Percentiles rank a stretch among this genome's conserved stretches.
phyloP scores from a whole-genome alignment of 164 flowering plant species.

The Brasenia schreberi region DNA sequence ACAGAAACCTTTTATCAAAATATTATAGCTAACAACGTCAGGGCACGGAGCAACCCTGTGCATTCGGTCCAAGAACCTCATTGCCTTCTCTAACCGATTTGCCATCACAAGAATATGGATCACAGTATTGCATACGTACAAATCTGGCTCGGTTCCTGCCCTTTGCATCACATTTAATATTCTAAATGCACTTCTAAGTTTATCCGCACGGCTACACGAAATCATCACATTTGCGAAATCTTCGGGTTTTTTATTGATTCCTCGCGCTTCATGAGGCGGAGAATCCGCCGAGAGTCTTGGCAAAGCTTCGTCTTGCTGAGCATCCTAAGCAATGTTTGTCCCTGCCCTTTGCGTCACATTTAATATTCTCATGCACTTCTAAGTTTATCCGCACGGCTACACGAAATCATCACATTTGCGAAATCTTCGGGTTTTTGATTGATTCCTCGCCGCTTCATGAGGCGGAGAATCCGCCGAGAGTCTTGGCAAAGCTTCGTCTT shows the following conservation, averaged over 20 bases:
- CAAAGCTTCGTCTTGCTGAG: constrained; percentile 80
- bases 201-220: constrained; percentile 76
- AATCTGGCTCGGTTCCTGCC: constrained; percentile 56
- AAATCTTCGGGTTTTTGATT: constrained; percentile 44
- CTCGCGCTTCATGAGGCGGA: constrained; percentile 58
- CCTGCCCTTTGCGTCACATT: no score
- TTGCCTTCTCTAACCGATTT: constrained; percentile 58
- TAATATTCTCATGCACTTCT: no score
- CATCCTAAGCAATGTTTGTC: constrained; percentile 62
- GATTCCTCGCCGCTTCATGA: constrained; percentile 67
- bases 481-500: constrained; percentile 81
- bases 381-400: constrained; percentile 70
- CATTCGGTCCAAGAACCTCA: constrained; percentile 66
- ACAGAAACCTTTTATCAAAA: constrained; percentile 84
- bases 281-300: constrained; percentile 61
- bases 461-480: constrained; percentile 49
- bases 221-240: constrained; percentile 69
- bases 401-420: constrained; percentile 69
- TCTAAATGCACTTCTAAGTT: constrained; percentile 52
- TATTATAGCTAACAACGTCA: constrained; percentile 66
- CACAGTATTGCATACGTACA: constrained; percentile 61
- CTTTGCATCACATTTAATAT: constrained; percentile 70
- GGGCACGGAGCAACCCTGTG: constrained; percentile 52
- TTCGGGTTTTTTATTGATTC: constrained; percentile 40
- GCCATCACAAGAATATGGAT: constrained; percentile 68